Evolutionary conservation across 2,329 filamentous ascomycete genomes (phyloP), one percentile per base, ranked within the genome.

Genomic region (Xylariaceae sp.): DNA sequence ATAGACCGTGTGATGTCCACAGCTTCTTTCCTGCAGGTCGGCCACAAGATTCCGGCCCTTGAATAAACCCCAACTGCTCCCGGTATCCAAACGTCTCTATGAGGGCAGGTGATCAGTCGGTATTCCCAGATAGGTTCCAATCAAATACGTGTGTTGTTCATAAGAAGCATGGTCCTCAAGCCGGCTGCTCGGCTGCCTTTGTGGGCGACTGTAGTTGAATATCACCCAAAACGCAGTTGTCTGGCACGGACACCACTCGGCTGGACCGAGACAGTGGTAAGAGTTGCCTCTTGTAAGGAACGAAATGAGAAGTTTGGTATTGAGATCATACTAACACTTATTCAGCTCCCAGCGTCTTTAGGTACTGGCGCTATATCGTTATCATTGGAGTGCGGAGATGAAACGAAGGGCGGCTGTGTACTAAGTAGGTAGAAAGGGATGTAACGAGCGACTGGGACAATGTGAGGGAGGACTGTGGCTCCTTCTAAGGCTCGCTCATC

Each of bases 361-460:
- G 32, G 15, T n/a, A n/a, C n/a, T n/a, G n/a, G n/a, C n/a, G 13
- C 14, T 6, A 17, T 9, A 37, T 8, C 7, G 16, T 14, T 15
- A 21, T 28, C 30, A 33, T 36, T 9, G 33, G 23, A n/a, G n/a
- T 23, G 29, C 36, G 23, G 16, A 43, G 29, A 31, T 16, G 12
- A n/a, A 16, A n/a, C 17, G 24, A 28, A 13, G n/a, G n/a, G n/a
- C n/a, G n/a, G n/a, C n/a, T n/a, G n/a, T n/a, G n/a, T n/a, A n/a
- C n/a, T 26, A 11, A 31, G 24, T 17, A 28, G 34, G 23, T 30
- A 42, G 11, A 34, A 27, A 27, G 24, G 13, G 34, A n/a, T 8
- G 23, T 45, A 47, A 47, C 45, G 45, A 47, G 36, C 34, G 45
- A 47, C 45, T n/a, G 36, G 38, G 27, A 43, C 37, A 9, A 31